These are phyloP conservation scores for Phytophthora macrochlamydospora DNA, from an alignment of 352 stramenopile species.

Conservation along the genomic window DNA sequence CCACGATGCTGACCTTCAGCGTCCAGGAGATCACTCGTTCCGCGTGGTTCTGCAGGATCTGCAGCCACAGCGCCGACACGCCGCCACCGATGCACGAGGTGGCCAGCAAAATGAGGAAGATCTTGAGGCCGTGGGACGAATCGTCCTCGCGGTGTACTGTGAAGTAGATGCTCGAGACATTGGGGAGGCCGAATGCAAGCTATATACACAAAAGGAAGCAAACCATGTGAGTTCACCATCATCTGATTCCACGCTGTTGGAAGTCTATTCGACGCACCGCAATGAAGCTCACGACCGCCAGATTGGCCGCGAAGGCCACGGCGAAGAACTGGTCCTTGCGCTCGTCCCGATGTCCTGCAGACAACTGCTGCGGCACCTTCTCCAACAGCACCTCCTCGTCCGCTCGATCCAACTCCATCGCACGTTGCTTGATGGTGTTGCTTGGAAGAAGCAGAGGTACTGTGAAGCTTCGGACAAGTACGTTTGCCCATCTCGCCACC, in stretches of 20 bases:
- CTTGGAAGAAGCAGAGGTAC: constrained; percentile 21
- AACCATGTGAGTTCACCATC: constrained; percentile 4
- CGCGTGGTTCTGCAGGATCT: constrained; percentile 77
- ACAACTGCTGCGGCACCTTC: constrained; percentile 48
- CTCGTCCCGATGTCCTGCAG: constrained; percentile 43
- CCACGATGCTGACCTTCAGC: constrained; percentile 65
- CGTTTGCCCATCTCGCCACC: background rate
- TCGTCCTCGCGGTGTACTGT: constrained; percentile 65
- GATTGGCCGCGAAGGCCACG: constrained; percentile 65
- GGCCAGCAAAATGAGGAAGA: constrained; percentile 69
- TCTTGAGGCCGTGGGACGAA: constrained; percentile 73
- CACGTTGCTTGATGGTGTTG: background rate
- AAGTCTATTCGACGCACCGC: constrained; percentile 42
- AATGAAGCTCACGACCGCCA: constrained; percentile 55
- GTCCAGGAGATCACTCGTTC: constrained; percentile 75
- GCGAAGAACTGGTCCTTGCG: constrained; percentile 74
- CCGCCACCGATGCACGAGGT: constrained; percentile 69
- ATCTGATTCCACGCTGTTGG: constrained; percentile 20
- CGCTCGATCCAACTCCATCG: constrained; percentile 69
- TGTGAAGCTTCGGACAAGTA: background rate
- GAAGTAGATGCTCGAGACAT: constrained; percentile 80
- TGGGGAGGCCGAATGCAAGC: constrained; percentile 77
- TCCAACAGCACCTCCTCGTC: constrained; percentile 67
- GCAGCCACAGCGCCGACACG: constrained; percentile 78
- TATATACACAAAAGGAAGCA: constrained; percentile 23